Percentiles rank a stretch among this genome's conserved stretches.
Evolutionary conservation across 352 stramenopile species (phyloP).

Genomic region (Phytopythium cucurbitacearum): DNA sequence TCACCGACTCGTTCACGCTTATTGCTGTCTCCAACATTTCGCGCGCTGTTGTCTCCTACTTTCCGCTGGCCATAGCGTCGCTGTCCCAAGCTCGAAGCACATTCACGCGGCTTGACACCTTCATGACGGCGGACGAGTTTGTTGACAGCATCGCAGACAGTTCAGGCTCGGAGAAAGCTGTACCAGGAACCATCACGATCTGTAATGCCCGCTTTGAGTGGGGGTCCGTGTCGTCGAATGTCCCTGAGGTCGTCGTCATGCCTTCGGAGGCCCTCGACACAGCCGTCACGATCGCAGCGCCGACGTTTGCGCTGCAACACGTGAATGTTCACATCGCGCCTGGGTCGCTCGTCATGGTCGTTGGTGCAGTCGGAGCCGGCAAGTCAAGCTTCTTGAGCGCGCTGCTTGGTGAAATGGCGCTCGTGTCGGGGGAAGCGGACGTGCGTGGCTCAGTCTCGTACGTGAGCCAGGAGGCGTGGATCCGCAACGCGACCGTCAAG

Average conservation of each 20-base stretch:
- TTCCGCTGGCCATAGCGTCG: conserved; percentile 13
- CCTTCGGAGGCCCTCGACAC: conserved; percentile 7
- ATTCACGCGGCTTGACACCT: conserved; percentile 20
- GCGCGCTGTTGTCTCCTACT: conserved; percentile 15
- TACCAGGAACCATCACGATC: conserved; percentile 15
- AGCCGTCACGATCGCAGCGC: neutral
- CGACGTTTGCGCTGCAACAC: conserved; percentile 16
- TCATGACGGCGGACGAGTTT: conserved; percentile 16
- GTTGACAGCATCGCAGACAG: neutral
- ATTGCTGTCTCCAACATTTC: conserved; percentile 28
- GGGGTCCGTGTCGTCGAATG: conserved; percentile 4
- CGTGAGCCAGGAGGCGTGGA: conserved; percentile 89
- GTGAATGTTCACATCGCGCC: conserved; percentile 57
- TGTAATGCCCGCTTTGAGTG: conserved; percentile 21
- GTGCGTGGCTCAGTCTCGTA: conserved; percentile 56
- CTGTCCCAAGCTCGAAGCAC: conserved; percentile 23
- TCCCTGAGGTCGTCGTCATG: neutral
- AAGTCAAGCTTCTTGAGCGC: conserved; percentile 56
- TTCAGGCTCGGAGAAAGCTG: neutral
- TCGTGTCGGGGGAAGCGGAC: conserved; percentile 10
- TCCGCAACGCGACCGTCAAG: conserved; percentile 85
- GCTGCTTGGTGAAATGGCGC: conserved; percentile 47
- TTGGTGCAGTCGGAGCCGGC: conserved; percentile 40
- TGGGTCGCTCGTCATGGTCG: conserved; percentile 53
- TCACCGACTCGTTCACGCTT: conserved; percentile 27